A percentile compares a stretch with the other conserved stretches of the same genome.
Evolutionary conservation across 2,329 filamentous ascomycete genomes (phyloP).

Genomic region (Pseudogymnoascus sp.): DNA sequence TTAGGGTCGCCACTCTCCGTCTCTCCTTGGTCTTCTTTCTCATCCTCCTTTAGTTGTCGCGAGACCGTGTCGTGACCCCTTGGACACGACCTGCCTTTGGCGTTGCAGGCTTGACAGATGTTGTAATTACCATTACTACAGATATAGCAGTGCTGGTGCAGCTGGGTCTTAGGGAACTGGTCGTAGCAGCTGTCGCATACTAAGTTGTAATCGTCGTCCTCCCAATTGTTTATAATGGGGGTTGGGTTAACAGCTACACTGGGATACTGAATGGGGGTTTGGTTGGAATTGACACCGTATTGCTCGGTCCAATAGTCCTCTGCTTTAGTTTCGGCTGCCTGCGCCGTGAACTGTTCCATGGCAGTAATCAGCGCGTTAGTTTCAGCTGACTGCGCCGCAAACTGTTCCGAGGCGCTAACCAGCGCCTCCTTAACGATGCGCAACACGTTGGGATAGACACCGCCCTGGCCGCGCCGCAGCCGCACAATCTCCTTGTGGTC

Average conservation of each 20-base stretch:
- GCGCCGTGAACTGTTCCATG: neutral
- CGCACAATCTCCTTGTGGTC: neutral
- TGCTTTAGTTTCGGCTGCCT: neutral
- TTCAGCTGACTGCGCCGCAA: neutral
- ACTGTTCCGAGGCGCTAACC: neutral
- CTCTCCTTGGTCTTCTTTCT: neutral
- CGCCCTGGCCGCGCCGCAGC: neutral
- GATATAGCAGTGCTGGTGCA: neutral
- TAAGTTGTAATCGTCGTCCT: neutral
- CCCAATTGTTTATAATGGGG: neutral
- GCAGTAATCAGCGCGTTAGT: neutral
- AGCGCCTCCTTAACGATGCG: neutral
- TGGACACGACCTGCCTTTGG: neutral
- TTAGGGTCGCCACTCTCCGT: neutral
- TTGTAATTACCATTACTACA: neutral
- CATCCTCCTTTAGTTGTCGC: neutral
- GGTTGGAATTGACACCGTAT: neutral
- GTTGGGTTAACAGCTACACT: too few species aligned
- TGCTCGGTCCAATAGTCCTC: neutral
- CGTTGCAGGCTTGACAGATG: neutral
- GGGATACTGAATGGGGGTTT: too few species aligned
- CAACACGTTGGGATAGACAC: neutral
- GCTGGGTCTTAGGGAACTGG: neutral
- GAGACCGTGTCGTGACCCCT: neutral
- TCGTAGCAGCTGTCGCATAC: neutral